phyloP scores from a whole-genome alignment of 371 early-diverging fungal species.

The Mortierella sp. region DNA sequence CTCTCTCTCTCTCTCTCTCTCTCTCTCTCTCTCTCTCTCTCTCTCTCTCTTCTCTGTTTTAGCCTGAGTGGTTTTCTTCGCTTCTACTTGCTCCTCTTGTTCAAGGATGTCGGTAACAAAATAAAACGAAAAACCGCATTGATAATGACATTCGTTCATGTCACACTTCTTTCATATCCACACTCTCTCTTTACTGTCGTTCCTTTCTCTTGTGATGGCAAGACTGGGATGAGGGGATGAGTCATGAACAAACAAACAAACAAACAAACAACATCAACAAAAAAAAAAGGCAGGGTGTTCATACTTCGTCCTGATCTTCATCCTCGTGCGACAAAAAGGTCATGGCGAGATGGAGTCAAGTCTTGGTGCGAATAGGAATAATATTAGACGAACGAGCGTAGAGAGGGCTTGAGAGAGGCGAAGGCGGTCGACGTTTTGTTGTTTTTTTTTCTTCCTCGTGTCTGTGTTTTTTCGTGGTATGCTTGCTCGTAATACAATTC shows the following conservation, averaged over 20 bases:
- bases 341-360: conserved; percentile 15
- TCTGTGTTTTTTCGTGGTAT: background rate
- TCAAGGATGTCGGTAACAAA: too few species aligned
- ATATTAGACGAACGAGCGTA: background rate
- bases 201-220: background rate
- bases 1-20: too few species aligned
- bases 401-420: too few species aligned
- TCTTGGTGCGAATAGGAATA: conserved; percentile 11
- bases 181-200: background rate
- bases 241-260: background rate
- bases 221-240: background rate
- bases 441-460: background rate
- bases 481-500: background rate
- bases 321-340: conserved; percentile 38
- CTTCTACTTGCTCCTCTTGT: too few species aligned
- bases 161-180: background rate
- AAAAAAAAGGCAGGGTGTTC: background rate
- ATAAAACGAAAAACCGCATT: too few species aligned
- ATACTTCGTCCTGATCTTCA: conserved; percentile 43
- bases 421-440: background rate
- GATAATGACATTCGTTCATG: too few species aligned
- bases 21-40: too few species aligned
- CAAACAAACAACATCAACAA: too few species aligned
- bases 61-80: too few species aligned
- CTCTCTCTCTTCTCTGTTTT: too few species aligned